phyloP scores from a whole-genome alignment of 352 stramenopile genomes.

The Phytopythium delawarense region DNA sequence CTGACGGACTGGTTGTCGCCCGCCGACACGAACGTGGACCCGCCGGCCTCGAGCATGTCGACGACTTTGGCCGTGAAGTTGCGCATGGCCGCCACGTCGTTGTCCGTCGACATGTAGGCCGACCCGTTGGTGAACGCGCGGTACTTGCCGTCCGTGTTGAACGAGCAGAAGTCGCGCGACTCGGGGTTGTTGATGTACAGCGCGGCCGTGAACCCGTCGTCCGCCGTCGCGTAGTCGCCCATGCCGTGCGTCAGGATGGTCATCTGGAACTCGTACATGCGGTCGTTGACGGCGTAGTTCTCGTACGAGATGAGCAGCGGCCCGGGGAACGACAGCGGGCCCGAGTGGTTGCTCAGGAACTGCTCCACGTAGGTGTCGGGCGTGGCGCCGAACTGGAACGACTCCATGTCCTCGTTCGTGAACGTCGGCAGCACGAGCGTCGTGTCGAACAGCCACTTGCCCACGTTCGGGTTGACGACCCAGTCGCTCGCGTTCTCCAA shows the following conservation, averaged over 20 bases:
- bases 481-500: slow-evolving; percentile 12
- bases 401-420: slow-evolving; percentile 22
- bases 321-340: slow-evolving; percentile 26
- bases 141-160: slow-evolving; percentile 21
- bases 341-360: slow-evolving; percentile 29
- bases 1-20: not conserved
- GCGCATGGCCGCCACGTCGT: slow-evolving; percentile 29
- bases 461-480: slow-evolving; percentile 40
- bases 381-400: slow-evolving; percentile 25
- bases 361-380: slow-evolving; percentile 27
- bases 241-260: slow-evolving; percentile 31
- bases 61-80: slow-evolving; percentile 31
- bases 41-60: slow-evolving; percentile 18
- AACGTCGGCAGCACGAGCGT: slow-evolving; percentile 31
- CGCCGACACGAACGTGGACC: slow-evolving; percentile 18
- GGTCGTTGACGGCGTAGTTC: slow-evolving; percentile 23
- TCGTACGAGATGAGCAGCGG: slow-evolving; percentile 45
- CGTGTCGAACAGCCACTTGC: slow-evolving; percentile 36
- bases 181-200: slow-evolving; percentile 39
- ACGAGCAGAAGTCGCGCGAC: slow-evolving; percentile 29
- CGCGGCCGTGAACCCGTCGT: slow-evolving; percentile 24
- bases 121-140: slow-evolving; percentile 18
- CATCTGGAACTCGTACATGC: slow-evolving; percentile 35
- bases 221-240: slow-evolving; percentile 15
- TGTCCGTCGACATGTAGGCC: slow-evolving; percentile 29